A percentile compares a stretch with the other conserved stretches of the same genome.
These are phyloP conservation scores for Gamarada debralockiae DNA, from an alignment of 495 filamentous ascomycete genomes.

Conservation along the genomic window DNA sequence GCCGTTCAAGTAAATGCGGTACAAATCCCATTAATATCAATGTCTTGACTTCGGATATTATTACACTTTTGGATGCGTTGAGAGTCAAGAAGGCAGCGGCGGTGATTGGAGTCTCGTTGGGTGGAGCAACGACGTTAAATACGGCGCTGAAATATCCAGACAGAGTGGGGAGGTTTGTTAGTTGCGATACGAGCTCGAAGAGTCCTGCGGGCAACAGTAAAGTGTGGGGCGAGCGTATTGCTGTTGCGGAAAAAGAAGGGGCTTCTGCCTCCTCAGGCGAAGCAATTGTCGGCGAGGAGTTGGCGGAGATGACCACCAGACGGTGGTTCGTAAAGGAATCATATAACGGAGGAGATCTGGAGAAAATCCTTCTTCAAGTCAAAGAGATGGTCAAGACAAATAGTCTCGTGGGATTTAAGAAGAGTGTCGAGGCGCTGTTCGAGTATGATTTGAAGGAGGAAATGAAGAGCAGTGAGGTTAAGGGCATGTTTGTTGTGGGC, in stretches of 20 bases:
- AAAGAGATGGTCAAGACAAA: constrained; percentile 61
- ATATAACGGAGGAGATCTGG: constrained; percentile 42
- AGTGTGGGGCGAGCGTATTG: constrained; percentile 74
- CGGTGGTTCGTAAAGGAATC: constrained; percentile 70
- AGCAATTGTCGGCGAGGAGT: constrained; percentile 47
- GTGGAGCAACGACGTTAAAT: constrained; percentile 70
- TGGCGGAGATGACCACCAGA: constrained; percentile 64
- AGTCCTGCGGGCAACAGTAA: constrained; percentile 64
- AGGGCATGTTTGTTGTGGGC: constrained; percentile 64
- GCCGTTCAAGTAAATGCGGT: constrained; percentile 42
- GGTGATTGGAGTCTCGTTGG: constrained; percentile 71
- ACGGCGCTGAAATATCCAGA: constrained; percentile 62
- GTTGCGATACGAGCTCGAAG: constrained; percentile 73
- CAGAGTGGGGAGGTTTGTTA: constrained; percentile 55
- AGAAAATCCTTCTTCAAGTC: constrained; percentile 45
- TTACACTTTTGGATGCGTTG: constrained; percentile 51
- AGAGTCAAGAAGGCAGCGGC: constrained; percentile 56
- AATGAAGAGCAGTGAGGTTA: constrained; percentile 55
- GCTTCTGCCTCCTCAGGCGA: constrained; percentile 44
- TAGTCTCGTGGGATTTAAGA: constrained; percentile 64
- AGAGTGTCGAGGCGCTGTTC: constrained; percentile 68
- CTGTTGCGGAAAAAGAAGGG: constrained; percentile 56
- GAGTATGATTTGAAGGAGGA: constrained; percentile 66
- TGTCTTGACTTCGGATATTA: constrained; percentile 61
- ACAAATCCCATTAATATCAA: constrained; percentile 56